Conservation (phyloP, 495 filamentous ascomycete genomes). For the Lasiosphaeris hirsuta region DNA sequence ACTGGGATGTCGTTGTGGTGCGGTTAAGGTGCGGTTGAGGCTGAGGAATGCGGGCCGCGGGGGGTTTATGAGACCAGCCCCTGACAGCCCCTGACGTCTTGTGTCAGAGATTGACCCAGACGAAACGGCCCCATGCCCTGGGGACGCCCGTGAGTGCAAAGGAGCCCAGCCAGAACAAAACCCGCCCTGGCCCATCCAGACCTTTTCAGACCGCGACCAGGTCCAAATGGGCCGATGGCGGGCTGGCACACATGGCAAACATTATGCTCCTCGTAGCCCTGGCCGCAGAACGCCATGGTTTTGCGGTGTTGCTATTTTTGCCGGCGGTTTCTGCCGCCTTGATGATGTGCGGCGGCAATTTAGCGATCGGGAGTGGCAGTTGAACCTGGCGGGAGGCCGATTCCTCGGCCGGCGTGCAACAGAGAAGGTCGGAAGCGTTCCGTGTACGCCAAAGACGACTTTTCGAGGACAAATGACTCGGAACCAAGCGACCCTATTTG, state of each 20-base stretch:
- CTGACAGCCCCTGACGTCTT: conserved; percentile 28
- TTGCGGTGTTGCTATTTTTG: conserved; percentile 5
- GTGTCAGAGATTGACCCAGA: conserved; percentile 33
- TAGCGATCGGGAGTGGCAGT: too few species aligned
- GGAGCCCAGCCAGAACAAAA: conserved; percentile 10
- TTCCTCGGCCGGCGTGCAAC: too few species aligned
- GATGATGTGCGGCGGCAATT: too few species aligned
- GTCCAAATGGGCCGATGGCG: conserved; percentile 4
- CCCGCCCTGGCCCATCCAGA: conserved; percentile 5
- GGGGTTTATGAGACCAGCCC: conserved; percentile 29
- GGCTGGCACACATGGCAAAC: conserved; percentile 1
- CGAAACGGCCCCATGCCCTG: conserved; percentile 26
- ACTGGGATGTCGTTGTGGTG: conserved; percentile 6
- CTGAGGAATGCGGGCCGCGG: conserved; percentile 14
- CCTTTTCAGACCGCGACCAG: background rate
- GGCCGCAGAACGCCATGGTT: background rate
- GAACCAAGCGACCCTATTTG: background rate
- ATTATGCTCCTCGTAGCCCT: conserved; percentile 5
- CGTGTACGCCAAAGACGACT: background rate
- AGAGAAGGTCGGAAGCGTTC: too few species aligned
- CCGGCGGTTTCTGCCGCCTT: background rate
- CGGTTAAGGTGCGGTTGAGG: conserved; percentile 21
- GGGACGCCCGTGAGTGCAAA: conserved; percentile 8
- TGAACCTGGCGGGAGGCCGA: too few species aligned
- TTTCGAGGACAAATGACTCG: background rate